Base-by-base conservation (phyloP, 2,329 filamentous ascomycete species). In the Didymosphaeria variabile region DNA sequence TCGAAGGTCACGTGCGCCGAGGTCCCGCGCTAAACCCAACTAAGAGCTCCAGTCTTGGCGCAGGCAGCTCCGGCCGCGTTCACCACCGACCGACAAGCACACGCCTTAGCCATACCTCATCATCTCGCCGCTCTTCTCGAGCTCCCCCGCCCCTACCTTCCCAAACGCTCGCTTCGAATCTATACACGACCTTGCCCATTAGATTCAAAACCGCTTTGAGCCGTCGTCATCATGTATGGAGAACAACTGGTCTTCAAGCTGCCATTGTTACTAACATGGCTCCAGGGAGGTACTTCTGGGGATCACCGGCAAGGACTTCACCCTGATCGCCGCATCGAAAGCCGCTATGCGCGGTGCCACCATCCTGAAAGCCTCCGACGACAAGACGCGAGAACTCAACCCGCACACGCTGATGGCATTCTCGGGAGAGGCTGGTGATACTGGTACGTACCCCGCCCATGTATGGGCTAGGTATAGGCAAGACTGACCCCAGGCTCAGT, bases 271-370 rank as follows among this genome's bases (percentile, higher is more conserved):
- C 69, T 75, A 23, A 77, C 59, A 26, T n/a, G n/a, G 13, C 17
- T 46, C 9, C 61, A 98, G 94, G 95, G 95, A 99, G 89, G 92
- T 98, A 79, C 87, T 99, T 79, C 88, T 99, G 72, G 95, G 95
- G 77, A 97, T 99, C 81, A 97, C 94, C 62, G 96, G 95, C 85
- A 97, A 97, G 86, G 96, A 99, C 88, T 99, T 97, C 81, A 96
- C 94, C 84, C 89, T 99, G 86, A 90, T 99, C 79, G 95, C 93
- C 75, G 92, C 95, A 74, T 98, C 94, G 66, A 98, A 99, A 86
- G 95, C 95, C 78, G 92, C 94, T 74, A 98, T 98, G 94, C 90
- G 95, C 84, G 95, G 95, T 75, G 92, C 93, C 67, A 97, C 94
- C 62, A 91, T 99, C 80, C 90, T 99, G 78, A 99, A 99, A 83